Conservation (phyloP, 1,284 basidiomycete genomes). For the Uromyces viciae-fabae region DNA sequence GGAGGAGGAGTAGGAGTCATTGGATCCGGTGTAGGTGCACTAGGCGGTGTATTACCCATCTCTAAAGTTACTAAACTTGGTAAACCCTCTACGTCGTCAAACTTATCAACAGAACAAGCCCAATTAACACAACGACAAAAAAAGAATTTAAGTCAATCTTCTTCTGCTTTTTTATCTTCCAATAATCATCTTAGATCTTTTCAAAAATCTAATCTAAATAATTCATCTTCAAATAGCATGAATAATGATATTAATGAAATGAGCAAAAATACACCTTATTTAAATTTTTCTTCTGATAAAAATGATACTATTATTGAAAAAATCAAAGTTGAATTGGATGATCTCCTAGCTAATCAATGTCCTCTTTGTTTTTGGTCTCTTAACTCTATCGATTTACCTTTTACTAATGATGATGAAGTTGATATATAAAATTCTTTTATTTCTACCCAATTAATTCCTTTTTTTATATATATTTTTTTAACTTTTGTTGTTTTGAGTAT, state of each 20-base stretch:
- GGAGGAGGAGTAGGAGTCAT: constrained; percentile 54
- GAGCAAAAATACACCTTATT: too few species aligned
- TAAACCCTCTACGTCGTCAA: constrained; percentile 41
- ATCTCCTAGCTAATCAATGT: constrained; percentile 77
- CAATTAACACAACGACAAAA: too few species aligned
- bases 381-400: constrained; percentile 76
- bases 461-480: too few species aligned
- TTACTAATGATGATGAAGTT: constrained; percentile 73
- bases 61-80: constrained; percentile 59
- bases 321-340: constrained; percentile 75
- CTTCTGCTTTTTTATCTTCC: not conserved
- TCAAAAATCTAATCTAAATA: not conserved
- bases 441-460: too few species aligned
- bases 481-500: too few species aligned
- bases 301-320: constrained; percentile 62
- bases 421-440: constrained; percentile 62
- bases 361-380: constrained; percentile 85
- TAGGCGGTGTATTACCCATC: constrained; percentile 60
- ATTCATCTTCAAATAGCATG: not conserved
- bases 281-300: not conserved
- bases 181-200: not conserved
- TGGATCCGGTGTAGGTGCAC: constrained; percentile 29
- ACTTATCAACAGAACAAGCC: constrained; percentile 54
- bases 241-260: not conserved
- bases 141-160: constrained; percentile 52